These are phyloP conservation scores for Petasospora fabianii DNA, from an alignment of 1,139 yeast species.

Conservation along the genomic window DNA sequence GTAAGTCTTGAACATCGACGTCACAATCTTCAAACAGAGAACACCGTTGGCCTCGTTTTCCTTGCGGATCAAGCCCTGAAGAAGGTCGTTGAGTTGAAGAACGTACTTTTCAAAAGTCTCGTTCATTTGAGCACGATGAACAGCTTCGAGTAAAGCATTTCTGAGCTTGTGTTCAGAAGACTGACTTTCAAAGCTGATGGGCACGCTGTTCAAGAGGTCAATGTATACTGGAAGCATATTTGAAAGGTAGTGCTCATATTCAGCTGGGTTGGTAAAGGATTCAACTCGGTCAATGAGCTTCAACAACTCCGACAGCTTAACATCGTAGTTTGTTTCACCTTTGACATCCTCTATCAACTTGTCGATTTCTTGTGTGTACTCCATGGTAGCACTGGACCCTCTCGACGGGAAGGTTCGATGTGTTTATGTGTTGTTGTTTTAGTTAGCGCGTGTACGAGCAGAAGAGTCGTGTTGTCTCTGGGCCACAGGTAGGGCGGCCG, in stretches of 20 bases:
- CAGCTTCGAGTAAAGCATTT: slow-evolving; percentile 69
- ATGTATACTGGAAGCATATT: slow-evolving; percentile 61
- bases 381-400: slow-evolving; percentile 30
- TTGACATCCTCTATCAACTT: slow-evolving; percentile 32
- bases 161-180: slow-evolving; percentile 74
- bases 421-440: neutral
- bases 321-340: slow-evolving; percentile 44
- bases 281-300: slow-evolving; percentile 87
- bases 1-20: slow-evolving; percentile 85
- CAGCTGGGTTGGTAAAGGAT: slow-evolving; percentile 73
- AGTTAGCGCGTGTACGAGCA: neutral
- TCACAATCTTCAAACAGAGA: slow-evolving; percentile 81
- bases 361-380: slow-evolving; percentile 40
- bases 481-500: neutral
- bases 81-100: slow-evolving; percentile 52
- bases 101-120: slow-evolving; percentile 79
- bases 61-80: slow-evolving; percentile 55
- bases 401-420: neutral
- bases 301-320: slow-evolving; percentile 63
- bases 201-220: slow-evolving; percentile 58
- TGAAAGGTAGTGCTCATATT: slow-evolving; percentile 67
- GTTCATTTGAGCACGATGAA: slow-evolving; percentile 79
- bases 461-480: no score
- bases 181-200: slow-evolving; percentile 62
- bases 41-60: slow-evolving; percentile 98